Evolutionary conservation across 23 red algal genomes (phyloP).

Genomic region (Pyropia yezoensis): DNA sequence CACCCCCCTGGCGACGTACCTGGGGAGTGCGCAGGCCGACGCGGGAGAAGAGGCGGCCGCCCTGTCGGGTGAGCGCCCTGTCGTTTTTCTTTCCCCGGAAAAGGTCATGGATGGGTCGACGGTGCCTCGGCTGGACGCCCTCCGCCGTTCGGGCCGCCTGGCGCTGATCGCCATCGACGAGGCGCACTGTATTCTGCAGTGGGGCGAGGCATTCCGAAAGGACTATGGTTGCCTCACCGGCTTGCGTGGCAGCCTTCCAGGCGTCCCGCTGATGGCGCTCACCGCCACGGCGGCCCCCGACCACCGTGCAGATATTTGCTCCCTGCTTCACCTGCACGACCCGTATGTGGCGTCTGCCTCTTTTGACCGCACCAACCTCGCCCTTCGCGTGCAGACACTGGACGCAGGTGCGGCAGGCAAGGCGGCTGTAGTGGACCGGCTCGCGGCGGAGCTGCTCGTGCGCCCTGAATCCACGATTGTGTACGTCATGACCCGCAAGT

Average conservation of each 20-base stretch:
- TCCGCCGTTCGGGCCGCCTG: constrained; percentile 1
- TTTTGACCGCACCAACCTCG: constrained; percentile 30
- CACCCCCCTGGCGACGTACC: neutral
- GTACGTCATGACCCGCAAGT: constrained; percentile 16
- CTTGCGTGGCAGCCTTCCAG: neutral
- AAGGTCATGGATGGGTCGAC: neutral
- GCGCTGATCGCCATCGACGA: constrained; percentile 34
- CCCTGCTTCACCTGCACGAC: constrained; percentile 24
- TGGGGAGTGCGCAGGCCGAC: too few species aligned
- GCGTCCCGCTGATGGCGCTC: constrained; percentile 6
- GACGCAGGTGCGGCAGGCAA: constrained; percentile 4
- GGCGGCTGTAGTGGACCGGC: constrained; percentile 11
- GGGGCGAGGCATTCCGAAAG: constrained; percentile 53
- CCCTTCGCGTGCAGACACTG: constrained; percentile 9
- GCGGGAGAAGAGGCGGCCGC: neutral
- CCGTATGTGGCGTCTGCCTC: neutral
- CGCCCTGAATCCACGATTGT: constrained; percentile 17
- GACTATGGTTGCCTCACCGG: constrained; percentile 18
- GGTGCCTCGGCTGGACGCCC: neutral
- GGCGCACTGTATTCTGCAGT: constrained; percentile 53
- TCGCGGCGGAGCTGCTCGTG: constrained; percentile 5
- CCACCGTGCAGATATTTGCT: constrained; percentile 23
- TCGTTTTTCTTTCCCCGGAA: constrained; percentile 16
- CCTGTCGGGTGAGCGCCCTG: neutral
- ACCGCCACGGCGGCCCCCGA: constrained; percentile 42